A percentile compares a stretch with the other conserved stretches of the same genome.
Conservation (phyloP, 73 alveolate species). For the Paramecium octaurelia region DNA sequence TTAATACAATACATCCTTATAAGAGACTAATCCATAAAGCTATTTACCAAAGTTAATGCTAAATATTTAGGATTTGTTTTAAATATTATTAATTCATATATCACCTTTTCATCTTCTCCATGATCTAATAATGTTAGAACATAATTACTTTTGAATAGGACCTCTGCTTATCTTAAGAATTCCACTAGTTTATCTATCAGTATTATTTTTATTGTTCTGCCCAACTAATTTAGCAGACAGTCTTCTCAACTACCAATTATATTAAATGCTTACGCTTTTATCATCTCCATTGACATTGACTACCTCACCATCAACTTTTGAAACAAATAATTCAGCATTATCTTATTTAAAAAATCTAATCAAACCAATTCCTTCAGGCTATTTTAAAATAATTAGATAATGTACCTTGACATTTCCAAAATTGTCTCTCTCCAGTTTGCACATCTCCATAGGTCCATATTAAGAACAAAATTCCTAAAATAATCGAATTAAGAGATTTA, state of each 20-base stretch:
- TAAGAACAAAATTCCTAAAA: not conserved
- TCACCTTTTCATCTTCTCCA: not conserved
- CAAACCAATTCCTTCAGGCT: conserved; percentile 50
- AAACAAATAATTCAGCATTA: not conserved
- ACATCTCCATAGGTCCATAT: conserved; percentile 32
- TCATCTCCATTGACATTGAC: not conserved
- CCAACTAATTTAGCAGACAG: not conserved
- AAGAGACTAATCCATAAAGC: not conserved
- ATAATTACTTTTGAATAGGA: not conserved
- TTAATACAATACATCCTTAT: not conserved
- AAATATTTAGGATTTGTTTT: not conserved
- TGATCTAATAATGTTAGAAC: not conserved
- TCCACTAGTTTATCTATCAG: conserved; percentile 7
- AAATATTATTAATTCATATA: not conserved
- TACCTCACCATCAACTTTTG: not conserved
- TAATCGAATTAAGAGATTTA: not conserved
- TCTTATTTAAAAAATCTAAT: not conserved
- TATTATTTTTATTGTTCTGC: not conserved
- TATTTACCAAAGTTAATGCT: not conserved
- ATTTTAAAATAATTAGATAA: not conserved
- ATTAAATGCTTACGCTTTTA: not conserved
- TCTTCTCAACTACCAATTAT: not conserved
- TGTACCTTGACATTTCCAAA: conserved; percentile 24
- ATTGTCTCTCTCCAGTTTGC: conserved; percentile 13
- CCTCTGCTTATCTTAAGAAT: not conserved